Conservation (phyloP, 1,139 yeast genomes). For the Taiozyma onychis region DNA sequence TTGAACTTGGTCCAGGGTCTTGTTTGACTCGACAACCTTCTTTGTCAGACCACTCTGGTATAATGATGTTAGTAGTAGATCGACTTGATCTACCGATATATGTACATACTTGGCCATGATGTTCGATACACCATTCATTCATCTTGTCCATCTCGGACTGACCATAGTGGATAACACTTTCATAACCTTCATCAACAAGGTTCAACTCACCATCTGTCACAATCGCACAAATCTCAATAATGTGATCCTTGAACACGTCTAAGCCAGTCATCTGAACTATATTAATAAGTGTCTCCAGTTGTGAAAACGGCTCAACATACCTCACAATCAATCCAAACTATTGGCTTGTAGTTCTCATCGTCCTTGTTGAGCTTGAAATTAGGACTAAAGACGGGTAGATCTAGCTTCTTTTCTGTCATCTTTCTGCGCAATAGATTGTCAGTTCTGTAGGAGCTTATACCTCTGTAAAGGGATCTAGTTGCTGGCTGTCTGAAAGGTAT, state of each 20-base stretch:
- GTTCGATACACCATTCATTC: constrained; percentile 82
- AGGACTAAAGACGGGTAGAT: constrained; percentile 13
- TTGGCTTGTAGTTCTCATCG: constrained; percentile 14
- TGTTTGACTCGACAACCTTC: constrained; percentile 53
- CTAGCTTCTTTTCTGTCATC: constrained; percentile 1
- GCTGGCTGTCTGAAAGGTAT: not conserved
- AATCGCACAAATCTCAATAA: constrained; percentile 88
- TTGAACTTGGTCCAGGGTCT: constrained; percentile 57
- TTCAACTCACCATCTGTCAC: constrained; percentile 79
- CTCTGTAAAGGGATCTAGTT: not conserved
- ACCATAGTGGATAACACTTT: constrained; percentile 73
- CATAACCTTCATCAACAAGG: constrained; percentile 70
- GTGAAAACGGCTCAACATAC: constrained; percentile 1
- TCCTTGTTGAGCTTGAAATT: constrained; percentile 5
- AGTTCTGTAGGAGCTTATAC: not conserved
- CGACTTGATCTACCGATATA: not conserved
- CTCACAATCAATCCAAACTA: constrained; percentile 25
- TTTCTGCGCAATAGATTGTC: not conserved
- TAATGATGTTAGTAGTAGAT: not conserved
- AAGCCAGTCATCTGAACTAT: constrained; percentile 81
- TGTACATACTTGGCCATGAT: constrained; percentile 47
- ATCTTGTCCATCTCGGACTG: constrained; percentile 58
- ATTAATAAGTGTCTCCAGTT: not conserved
- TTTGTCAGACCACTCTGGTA: constrained; percentile 62
- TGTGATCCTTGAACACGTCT: constrained; percentile 62